Conservation (phyloP, 495 filamentous ascomycete species). For the Penicillium canariense region DNA sequence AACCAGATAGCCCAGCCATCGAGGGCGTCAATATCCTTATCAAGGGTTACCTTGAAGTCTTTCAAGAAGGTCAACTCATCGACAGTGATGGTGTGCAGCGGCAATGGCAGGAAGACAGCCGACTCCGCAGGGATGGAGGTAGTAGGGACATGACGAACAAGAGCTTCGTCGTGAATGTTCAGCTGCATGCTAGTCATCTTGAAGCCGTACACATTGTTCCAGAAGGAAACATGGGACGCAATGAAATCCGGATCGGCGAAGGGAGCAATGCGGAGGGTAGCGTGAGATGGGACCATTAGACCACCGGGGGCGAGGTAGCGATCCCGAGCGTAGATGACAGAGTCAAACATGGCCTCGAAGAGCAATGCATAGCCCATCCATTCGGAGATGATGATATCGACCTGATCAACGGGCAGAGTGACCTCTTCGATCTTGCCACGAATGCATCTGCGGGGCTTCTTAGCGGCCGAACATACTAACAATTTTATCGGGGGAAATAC, state of each 20-base stretch:
- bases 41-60: slow-evolving; percentile 52
- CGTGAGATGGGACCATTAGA: slow-evolving; percentile 88
- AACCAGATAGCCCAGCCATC: slow-evolving; percentile 65
- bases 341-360: slow-evolving; percentile 94
- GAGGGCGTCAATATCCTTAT: slow-evolving; percentile 53
- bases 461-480: slow-evolving; percentile 4
- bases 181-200: slow-evolving; percentile 56
- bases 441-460: slow-evolving; percentile 46
- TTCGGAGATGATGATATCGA: slow-evolving; percentile 94
- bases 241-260: slow-evolving; percentile 84
- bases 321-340: slow-evolving; percentile 85
- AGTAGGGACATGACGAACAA: slow-evolving; percentile 47
- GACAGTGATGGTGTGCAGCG: slow-evolving; percentile 54
- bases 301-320: slow-evolving; percentile 73
- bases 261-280: slow-evolving; percentile 80
- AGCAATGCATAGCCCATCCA: slow-evolving; percentile 97
- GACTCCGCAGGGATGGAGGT: slow-evolving; percentile 47
- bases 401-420: slow-evolving; percentile 70
- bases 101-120: slow-evolving; percentile 52
- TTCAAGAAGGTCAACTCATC: slow-evolving; percentile 57
- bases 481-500: slow-evolving; percentile 1
- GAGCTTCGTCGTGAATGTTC: slow-evolving; percentile 58
- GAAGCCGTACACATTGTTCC: slow-evolving; percentile 64
- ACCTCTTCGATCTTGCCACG: slow-evolving; percentile 95
- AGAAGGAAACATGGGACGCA: slow-evolving; percentile 60